Evolutionary conservation across 345 rosid genomes (phyloP).

Genomic region (Noccaea caerulescens): DNA sequence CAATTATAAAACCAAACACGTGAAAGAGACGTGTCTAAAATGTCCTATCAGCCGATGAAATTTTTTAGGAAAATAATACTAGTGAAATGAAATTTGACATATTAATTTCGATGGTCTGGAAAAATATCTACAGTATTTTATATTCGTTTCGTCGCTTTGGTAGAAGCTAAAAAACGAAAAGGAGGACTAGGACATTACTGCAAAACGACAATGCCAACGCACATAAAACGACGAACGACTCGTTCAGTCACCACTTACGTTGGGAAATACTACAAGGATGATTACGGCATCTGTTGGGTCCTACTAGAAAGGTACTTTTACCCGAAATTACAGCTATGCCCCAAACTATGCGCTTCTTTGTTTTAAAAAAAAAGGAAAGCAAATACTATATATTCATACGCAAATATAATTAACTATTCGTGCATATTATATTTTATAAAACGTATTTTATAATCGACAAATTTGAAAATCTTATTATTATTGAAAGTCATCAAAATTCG

Average conservation of each 20-base stretch:
- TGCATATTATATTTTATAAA: too few relatives aligned
- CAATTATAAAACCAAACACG: constrained; percentile 17
- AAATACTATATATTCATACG: neutral
- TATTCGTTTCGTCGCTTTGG: constrained; percentile 31
- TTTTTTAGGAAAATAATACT: neutral
- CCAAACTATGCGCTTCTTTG: too few relatives aligned
- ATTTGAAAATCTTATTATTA: too few relatives aligned
- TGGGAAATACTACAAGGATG: constrained; percentile 13
- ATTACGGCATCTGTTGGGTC: constrained; percentile 27
- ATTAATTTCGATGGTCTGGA: constrained; percentile 12
- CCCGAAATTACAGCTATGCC: constrained; percentile 29
- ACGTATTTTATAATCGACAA: too few relatives aligned
- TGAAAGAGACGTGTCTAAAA: constrained; percentile 29
- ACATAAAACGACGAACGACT: constrained; percentile 40
- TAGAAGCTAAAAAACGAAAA: constrained; percentile 20
- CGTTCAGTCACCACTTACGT: constrained; percentile 37
- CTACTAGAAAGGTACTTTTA: constrained; percentile 10
- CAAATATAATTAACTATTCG: neutral
- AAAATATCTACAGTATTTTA: constrained; percentile 3
- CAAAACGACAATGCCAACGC: constrained; percentile 40
- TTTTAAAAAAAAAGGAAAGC: too few relatives aligned
- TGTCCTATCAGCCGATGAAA: constrained; percentile 6
- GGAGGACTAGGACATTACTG: constrained; percentile 14
- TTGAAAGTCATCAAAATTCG: too few relatives aligned
- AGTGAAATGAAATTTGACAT: neutral